These are phyloP conservation scores for Parathielavia hyrcaniae DNA, from an alignment of 495 filamentous ascomycete genomes.

Conservation along the genomic window DNA sequence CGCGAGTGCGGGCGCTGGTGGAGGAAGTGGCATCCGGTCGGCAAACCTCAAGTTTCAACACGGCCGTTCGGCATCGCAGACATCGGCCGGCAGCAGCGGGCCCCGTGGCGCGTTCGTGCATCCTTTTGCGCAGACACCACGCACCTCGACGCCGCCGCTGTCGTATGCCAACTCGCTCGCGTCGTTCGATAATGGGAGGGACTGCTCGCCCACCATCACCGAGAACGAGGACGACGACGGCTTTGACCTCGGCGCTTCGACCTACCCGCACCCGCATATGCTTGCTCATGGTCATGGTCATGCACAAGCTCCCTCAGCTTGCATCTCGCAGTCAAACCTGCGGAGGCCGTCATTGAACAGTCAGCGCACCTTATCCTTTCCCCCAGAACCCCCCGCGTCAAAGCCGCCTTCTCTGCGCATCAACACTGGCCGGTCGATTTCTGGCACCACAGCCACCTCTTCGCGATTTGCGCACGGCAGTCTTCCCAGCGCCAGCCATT, in stretches of 20 bases:
- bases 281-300: conserved; percentile 7
- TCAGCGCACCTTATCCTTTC: conserved; percentile 41
- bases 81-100: conserved; percentile 44
- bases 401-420: conserved; percentile 38
- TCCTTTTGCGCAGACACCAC: conserved; percentile 52
- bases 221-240: conserved; percentile 45
- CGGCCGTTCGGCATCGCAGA: conserved; percentile 47
- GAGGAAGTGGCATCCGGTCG: conserved; percentile 17
- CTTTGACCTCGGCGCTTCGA: conserved; percentile 17
- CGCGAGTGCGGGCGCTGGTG: conserved; percentile 4
- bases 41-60: conserved; percentile 36
- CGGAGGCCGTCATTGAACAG: conserved; percentile 36
- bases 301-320: not conserved
- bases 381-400: conserved; percentile 29
- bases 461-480: conserved; percentile 38
- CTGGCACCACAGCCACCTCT: conserved; percentile 27
- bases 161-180: conserved; percentile 49
- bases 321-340: conserved; percentile 24
- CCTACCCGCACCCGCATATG: conserved; percentile 21
- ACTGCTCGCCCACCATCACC: conserved; percentile 43
- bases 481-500: conserved; percentile 33
- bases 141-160: conserved; percentile 50
- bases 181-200: conserved; percentile 42
- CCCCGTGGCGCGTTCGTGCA: conserved; percentile 46
- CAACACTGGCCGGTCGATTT: conserved; percentile 35